phyloP scores from a whole-genome alignment of 2,329 filamentous ascomycete genomes.

The Gaeumannomyces sp. region DNA sequence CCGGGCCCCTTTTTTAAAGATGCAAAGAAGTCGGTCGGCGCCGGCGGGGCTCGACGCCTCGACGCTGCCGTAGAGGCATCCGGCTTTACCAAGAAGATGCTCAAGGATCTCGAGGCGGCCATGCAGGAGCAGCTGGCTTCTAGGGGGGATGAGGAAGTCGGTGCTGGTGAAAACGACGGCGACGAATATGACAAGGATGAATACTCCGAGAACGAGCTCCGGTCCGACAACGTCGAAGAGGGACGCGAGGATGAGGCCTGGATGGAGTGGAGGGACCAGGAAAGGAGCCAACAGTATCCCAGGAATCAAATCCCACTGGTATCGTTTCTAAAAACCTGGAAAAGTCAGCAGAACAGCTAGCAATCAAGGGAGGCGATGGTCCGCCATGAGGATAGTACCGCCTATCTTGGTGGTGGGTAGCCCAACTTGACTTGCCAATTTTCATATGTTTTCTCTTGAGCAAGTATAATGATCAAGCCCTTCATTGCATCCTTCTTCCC shows the following conservation, averaged over 20 bases:
- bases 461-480: too few relatives aligned
- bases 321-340: neutral
- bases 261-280: slow-evolving; percentile 20
- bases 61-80: slow-evolving; percentile 89
- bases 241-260: slow-evolving; percentile 15
- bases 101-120: slow-evolving; percentile 85
- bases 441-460: too few relatives aligned
- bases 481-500: too few relatives aligned
- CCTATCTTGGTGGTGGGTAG: too few relatives aligned
- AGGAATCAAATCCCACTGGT: neutral
- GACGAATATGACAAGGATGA: slow-evolving; percentile 24
- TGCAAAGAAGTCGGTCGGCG: slow-evolving; percentile 66
- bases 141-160: slow-evolving; percentile 30
- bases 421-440: too few relatives aligned
- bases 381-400: neutral
- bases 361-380: neutral
- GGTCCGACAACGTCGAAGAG: neutral
- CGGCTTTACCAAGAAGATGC: slow-evolving; percentile 95
- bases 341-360: neutral
- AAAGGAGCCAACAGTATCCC: slow-evolving; percentile 11
- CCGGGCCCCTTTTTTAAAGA: slow-evolving; percentile 82
- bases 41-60: slow-evolving; percentile 60
- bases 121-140: slow-evolving; percentile 68
- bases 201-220: slow-evolving; percentile 22
- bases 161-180: slow-evolving; percentile 28